Evolutionary conservation across 2,329 filamentous ascomycete species (phyloP).

Genomic region (Trichoderma pleuroti): DNA sequence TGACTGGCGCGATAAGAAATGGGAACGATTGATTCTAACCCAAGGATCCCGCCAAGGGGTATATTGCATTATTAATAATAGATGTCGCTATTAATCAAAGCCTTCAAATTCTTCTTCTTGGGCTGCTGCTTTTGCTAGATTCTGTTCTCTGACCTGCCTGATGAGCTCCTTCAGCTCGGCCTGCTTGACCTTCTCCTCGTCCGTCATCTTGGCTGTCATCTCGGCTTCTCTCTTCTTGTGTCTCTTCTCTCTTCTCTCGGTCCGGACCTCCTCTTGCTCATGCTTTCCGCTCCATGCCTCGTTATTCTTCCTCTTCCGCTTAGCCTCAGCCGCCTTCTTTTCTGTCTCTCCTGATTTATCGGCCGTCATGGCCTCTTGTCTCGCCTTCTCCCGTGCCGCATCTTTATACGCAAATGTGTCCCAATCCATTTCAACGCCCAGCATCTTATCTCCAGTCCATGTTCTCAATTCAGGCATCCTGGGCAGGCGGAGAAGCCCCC

Average conservation of each 20-base stretch:
- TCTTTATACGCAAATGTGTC: slow-evolving; percentile 68
- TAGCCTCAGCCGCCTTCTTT: slow-evolving; percentile 41
- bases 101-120: slow-evolving; percentile 56
- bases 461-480: slow-evolving; percentile 87
- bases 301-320: slow-evolving; percentile 59
- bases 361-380: slow-evolving; percentile 54
- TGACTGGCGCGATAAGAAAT: too few relatives aligned
- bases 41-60: neutral
- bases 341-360: slow-evolving; percentile 39
- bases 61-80: neutral
- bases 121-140: slow-evolving; percentile 40
- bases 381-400: slow-evolving; percentile 63
- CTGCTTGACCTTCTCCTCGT: slow-evolving; percentile 62
- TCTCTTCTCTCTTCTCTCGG: slow-evolving; percentile 61
- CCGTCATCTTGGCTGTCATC: slow-evolving; percentile 62
- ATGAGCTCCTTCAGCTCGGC: slow-evolving; percentile 63
- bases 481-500: slow-evolving; percentile 82
- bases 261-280: slow-evolving; percentile 61
- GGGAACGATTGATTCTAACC: too few relatives aligned
- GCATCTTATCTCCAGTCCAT: slow-evolving; percentile 64
- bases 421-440: slow-evolving; percentile 64
- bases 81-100: slow-evolving; percentile 43
- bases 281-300: slow-evolving; percentile 71
- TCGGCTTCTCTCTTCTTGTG: slow-evolving; percentile 62
- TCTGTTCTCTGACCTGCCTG: slow-evolving; percentile 58